phyloP scores from a whole-genome alignment of 306 rosid genomes.

The Carpinus fangiana region DNA sequence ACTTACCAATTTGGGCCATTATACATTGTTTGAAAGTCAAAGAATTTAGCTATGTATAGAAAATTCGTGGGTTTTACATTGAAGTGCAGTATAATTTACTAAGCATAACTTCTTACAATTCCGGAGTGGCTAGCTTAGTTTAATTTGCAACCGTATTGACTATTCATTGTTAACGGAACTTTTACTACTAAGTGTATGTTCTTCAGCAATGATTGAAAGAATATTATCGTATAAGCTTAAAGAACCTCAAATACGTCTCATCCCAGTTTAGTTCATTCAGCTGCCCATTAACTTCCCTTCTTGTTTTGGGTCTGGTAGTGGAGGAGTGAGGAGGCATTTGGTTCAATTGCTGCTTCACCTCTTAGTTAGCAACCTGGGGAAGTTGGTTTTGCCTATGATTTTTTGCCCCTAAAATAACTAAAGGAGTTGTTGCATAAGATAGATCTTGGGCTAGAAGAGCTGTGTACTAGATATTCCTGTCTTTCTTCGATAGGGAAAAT shows the following conservation, averaged over 20 bases:
- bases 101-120: background rate
- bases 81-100: background rate
- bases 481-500: background rate
- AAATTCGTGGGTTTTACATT: background rate
- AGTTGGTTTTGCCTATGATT: background rate
- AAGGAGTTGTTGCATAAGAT: background rate
- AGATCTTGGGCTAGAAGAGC: background rate
- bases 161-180: background rate
- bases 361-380: background rate
- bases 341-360: background rate
- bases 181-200: background rate
- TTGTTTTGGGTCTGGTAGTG: conserved; percentile 1
- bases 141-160: background rate
- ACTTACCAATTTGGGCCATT: background rate
- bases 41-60: background rate
- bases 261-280: background rate
- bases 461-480: background rate
- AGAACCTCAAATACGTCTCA: background rate
- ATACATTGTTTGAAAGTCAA: background rate
- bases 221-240: background rate
- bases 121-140: background rate
- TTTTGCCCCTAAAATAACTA: background rate
- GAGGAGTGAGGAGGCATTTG: background rate
- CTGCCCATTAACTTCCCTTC: background rate
- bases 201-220: background rate